Conservation (phyloP, 2,329 filamentous ascomycete genomes). For the Trichoderma sp. region DNA sequence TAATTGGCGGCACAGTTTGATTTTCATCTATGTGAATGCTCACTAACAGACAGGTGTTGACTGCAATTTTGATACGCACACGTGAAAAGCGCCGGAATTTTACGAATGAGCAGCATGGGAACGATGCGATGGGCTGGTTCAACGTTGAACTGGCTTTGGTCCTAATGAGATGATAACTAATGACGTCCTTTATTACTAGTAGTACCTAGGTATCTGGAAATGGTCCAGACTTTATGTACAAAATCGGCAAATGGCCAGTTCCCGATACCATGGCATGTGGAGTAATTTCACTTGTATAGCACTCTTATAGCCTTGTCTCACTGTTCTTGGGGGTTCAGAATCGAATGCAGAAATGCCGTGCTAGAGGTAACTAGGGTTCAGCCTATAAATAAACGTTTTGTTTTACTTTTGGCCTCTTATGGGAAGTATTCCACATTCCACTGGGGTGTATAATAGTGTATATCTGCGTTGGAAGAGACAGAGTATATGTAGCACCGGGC, state of each 20-base stretch:
- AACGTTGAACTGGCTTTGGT: neutral
- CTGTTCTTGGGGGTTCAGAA: neutral
- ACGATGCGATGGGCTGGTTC: neutral
- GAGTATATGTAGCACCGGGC: neutral
- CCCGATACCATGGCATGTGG: neutral
- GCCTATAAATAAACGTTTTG: constrained; percentile 1
- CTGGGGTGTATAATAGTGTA: neutral
- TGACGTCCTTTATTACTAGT: neutral
- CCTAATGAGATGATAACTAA: neutral
- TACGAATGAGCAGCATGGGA: neutral
- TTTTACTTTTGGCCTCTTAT: neutral
- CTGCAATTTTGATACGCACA: too few relatives aligned
- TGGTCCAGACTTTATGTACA: neutral
- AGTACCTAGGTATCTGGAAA: neutral
- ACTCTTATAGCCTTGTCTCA: neutral
- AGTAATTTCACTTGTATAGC: neutral
- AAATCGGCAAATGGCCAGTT: neutral
- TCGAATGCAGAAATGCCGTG: neutral
- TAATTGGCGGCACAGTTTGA: constrained; percentile 6
- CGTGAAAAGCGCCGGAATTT: neutral
- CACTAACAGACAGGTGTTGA: too few relatives aligned
- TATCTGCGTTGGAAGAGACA: neutral
- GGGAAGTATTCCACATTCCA: neutral
- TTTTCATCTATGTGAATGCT: neutral
- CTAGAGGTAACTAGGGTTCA: neutral